A percentile compares a stretch with the other conserved stretches of the same genome.
phyloP scores from a whole-genome alignment of 495 filamentous ascomycete genomes.

The Collariella sp. region DNA sequence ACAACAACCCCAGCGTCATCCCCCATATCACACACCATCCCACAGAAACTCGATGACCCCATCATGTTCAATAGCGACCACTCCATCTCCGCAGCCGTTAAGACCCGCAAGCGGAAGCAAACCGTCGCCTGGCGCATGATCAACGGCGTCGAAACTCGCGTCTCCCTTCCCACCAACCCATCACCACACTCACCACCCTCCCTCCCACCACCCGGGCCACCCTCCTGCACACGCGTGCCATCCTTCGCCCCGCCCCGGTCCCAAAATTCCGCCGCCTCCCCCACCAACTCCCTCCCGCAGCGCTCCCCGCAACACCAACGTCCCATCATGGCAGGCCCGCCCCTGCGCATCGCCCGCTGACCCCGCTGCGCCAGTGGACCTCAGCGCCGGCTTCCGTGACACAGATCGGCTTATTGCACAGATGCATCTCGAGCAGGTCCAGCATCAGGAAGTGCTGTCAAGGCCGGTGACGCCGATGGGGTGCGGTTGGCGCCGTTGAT shows the following conservation, averaged over 20 bases:
- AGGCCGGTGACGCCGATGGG: background rate
- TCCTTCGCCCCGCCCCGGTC: background rate
- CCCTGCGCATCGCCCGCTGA: background rate
- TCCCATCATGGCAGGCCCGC: background rate
- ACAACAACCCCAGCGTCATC: background rate
- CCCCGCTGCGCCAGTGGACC: background rate
- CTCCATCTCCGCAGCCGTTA: slow-evolving; percentile 35
- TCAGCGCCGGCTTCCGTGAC: slow-evolving; percentile 15
- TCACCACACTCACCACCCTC: too few species aligned
- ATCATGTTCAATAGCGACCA: background rate
- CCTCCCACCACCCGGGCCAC: background rate
- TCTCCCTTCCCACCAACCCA: too few species aligned
- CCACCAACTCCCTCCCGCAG: background rate
- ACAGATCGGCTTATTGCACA: slow-evolving; percentile 19
- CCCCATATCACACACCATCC: background rate
- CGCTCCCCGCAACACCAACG: background rate
- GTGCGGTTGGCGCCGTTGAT: slow-evolving; percentile 3
- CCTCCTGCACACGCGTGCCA: background rate
- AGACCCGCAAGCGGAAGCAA: slow-evolving; percentile 34
- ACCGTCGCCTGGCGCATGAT: slow-evolving; percentile 29
- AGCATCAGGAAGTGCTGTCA: background rate
- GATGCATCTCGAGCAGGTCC: background rate
- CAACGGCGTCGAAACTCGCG: slow-evolving; percentile 28
- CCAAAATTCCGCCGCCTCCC: background rate
- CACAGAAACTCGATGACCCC: background rate